A percentile compares a stretch with the other conserved stretches of the same genome.
Evolutionary conservation across 2,329 filamentous ascomycete genomes (phyloP).

Genomic region (Cryphonectria radicalis): DNA sequence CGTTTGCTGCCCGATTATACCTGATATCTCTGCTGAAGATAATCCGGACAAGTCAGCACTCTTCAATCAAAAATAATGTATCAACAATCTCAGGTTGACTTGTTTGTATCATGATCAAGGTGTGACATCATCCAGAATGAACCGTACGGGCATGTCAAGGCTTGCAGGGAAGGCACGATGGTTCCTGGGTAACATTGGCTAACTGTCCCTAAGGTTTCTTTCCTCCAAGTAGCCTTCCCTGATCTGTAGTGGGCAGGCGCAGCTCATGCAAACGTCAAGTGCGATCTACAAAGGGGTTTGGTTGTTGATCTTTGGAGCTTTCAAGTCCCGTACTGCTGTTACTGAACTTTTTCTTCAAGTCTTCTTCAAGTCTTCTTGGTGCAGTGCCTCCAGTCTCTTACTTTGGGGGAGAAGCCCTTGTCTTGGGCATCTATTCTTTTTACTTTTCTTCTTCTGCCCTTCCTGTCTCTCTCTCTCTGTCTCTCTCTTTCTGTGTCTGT

Average conservation of each 20-base stretch:
- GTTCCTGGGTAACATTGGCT: background rate
- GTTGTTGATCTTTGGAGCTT: background rate
- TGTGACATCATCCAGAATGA: background rate
- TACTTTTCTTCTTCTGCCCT: background rate
- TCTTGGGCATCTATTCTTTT: conserved; percentile 17
- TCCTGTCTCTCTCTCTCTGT: background rate
- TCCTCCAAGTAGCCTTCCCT: background rate
- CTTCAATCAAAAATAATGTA: conserved; percentile 8
- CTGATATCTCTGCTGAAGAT: background rate
- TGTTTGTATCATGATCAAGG: background rate
- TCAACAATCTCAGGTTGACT: background rate
- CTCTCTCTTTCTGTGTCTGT: background rate
- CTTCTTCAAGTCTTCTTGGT: conserved; percentile 23
- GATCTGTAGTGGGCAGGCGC: background rate
- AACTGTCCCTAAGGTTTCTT: background rate
- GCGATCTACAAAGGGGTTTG: background rate
- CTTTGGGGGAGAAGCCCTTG: conserved; percentile 17
- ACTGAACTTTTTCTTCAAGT: background rate
- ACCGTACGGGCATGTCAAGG: background rate
- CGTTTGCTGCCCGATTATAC: conserved; percentile 24
- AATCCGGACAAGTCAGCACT: conserved; percentile 14
- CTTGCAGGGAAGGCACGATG: background rate
- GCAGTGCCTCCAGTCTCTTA: conserved; percentile 20
- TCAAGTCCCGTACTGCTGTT: background rate
- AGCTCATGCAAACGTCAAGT: background rate